These are phyloP conservation scores for Sclerotinia spermophila DNA, from an alignment of 2,329 filamentous ascomycete species.

Conservation along the genomic window DNA sequence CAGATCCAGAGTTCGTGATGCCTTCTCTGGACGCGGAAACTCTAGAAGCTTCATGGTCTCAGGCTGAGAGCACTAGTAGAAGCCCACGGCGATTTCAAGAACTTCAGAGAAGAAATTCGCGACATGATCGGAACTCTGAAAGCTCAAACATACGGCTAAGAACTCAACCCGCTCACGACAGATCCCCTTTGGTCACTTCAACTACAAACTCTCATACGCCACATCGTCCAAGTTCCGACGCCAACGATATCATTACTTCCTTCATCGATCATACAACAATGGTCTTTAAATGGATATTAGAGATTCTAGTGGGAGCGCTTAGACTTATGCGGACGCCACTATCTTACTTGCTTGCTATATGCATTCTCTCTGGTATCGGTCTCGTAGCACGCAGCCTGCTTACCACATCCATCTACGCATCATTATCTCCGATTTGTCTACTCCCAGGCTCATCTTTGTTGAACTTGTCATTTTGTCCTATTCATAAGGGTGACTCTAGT, in stretches of 20 bases:
- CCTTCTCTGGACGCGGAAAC: constrained; percentile 35
- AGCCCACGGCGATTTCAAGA: constrained; percentile 24
- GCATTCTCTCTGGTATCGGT: constrained; percentile 55
- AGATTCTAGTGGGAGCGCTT: constrained; percentile 57
- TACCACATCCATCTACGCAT: constrained; percentile 55
- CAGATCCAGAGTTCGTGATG: constrained; percentile 37
- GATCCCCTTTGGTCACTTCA: constrained; percentile 1
- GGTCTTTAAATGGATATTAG: constrained; percentile 47
- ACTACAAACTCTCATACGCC: neutral
- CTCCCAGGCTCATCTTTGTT: constrained; percentile 62
- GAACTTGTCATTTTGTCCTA: constrained; percentile 60
- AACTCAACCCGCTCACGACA: constrained; percentile 11
- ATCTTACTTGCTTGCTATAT: constrained; percentile 57
- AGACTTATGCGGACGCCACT: constrained; percentile 62
- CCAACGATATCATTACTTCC: constrained; percentile 20
- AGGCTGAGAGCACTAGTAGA: constrained; percentile 17
- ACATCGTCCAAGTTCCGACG: neutral
- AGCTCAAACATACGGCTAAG: constrained; percentile 29
- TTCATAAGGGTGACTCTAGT: constrained; percentile 26
- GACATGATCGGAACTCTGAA: constrained; percentile 20
- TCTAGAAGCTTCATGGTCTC: constrained; percentile 33
- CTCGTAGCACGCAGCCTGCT: constrained; percentile 60
- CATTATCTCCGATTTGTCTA: constrained; percentile 65
- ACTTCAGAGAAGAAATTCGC: constrained; percentile 25
- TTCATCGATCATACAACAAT: constrained; percentile 23